Evolutionary conservation across 108 stramenopile genomes (phyloP).

Genomic region (Nannochloropsis salina): DNA sequence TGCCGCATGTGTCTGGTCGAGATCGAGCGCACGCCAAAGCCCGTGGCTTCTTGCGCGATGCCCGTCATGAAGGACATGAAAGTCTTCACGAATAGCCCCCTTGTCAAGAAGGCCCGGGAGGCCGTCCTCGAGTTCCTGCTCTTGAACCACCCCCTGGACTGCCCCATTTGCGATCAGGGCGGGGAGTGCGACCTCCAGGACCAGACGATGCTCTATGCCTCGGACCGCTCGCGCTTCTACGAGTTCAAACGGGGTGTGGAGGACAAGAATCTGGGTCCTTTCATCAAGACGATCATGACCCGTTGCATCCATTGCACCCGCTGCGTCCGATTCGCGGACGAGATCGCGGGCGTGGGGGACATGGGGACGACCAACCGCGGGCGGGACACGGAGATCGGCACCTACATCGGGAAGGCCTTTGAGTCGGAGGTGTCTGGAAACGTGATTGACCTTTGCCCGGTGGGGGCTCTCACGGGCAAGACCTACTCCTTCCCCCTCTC

Average conservation of each 20-base stretch:
- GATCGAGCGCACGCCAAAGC: slow-evolving; percentile 46
- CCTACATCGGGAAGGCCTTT: slow-evolving; percentile 24
- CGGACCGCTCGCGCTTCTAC: slow-evolving; percentile 27
- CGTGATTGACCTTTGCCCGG: slow-evolving; percentile 33
- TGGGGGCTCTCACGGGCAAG: slow-evolving; percentile 35
- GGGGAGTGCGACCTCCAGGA: slow-evolving; percentile 56
- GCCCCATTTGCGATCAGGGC: slow-evolving; percentile 55
- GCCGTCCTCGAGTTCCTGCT: slow-evolving; percentile 49
- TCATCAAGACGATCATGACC: slow-evolving; percentile 53
- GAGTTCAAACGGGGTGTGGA: slow-evolving; percentile 28
- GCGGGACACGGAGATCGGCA: slow-evolving; percentile 28
- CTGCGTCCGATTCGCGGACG: slow-evolving; percentile 28
- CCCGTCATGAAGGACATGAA: slow-evolving; percentile 42
- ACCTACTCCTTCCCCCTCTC: slow-evolving; percentile 30
- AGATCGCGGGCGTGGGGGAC: slow-evolving; percentile 25
- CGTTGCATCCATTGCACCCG: slow-evolving; percentile 50
- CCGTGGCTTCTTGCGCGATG: slow-evolving; percentile 49
- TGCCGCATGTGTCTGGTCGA: slow-evolving; percentile 54
- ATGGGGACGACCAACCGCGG: slow-evolving; percentile 37
- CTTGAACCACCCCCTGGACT: slow-evolving; percentile 53
- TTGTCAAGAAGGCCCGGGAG: slow-evolving; percentile 53
- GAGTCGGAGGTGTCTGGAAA: slow-evolving; percentile 32
- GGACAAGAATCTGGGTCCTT: slow-evolving; percentile 49
- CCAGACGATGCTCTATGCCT: slow-evolving; percentile 46
- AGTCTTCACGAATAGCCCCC: slow-evolving; percentile 44